These are phyloP conservation scores for Aspergillus campestris DNA, from an alignment of 495 filamentous ascomycete genomes.

Conservation along the genomic window DNA sequence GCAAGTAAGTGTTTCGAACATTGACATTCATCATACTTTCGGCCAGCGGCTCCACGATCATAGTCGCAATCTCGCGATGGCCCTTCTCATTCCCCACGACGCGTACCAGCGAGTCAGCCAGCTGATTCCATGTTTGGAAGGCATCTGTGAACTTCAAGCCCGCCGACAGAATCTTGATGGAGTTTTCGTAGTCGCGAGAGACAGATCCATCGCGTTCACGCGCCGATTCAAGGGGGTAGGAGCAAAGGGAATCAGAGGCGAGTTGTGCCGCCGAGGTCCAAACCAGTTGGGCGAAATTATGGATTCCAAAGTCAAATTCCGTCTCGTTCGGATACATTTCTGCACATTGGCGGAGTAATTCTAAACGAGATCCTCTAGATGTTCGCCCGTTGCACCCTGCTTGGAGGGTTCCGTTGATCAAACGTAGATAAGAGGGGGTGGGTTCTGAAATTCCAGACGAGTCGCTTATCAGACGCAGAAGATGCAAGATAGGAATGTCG, in stretches of 20 bases:
- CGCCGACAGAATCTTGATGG: slow-evolving; percentile 55
- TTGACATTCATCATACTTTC: slow-evolving; percentile 26
- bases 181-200: slow-evolving; percentile 58
- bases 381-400: slow-evolving; percentile 44
- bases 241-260: slow-evolving; percentile 25
- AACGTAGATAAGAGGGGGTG: slow-evolving; percentile 18
- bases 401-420: slow-evolving; percentile 32
- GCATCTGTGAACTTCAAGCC: slow-evolving; percentile 44
- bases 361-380: slow-evolving; percentile 37
- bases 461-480: slow-evolving; percentile 28
- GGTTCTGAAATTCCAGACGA: slow-evolving; percentile 12
- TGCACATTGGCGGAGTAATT: slow-evolving; percentile 34
- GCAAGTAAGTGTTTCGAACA: slow-evolving; percentile 15
- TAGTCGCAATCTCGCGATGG: slow-evolving; percentile 49
- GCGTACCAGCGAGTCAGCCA: slow-evolving; percentile 51
- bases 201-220: slow-evolving; percentile 35
- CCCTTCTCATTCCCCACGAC: slow-evolving; percentile 58
- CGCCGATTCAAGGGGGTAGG: slow-evolving; percentile 34
- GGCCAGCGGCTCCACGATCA: slow-evolving; percentile 65
- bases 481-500: slow-evolving; percentile 33
- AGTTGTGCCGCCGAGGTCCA: slow-evolving; percentile 30
- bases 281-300: slow-evolving; percentile 16
- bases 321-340: slow-evolving; percentile 14
- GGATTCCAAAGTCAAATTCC: slow-evolving; percentile 2
- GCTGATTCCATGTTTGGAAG: slow-evolving; percentile 46